phyloP scores from a whole-genome alignment of 805 yeast species.

The Lachancea thermotolerans region DNA sequence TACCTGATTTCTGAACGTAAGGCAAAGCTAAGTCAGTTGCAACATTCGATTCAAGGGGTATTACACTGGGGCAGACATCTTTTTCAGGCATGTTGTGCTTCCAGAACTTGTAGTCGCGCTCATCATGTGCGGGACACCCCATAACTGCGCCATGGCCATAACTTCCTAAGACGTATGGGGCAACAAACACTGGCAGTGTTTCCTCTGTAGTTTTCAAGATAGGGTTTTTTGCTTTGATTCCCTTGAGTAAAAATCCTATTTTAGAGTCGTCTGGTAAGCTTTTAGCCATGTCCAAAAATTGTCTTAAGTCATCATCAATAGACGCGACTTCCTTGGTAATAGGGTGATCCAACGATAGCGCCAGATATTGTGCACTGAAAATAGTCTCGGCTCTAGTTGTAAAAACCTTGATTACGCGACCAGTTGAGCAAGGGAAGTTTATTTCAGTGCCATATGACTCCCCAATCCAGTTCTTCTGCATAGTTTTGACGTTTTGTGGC shows the following conservation, averaged over 20 bases:
- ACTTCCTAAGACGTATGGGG: conserved; percentile 79
- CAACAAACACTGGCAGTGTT: conserved; percentile 70
- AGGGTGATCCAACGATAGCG: conserved; percentile 68
- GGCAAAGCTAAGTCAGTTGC: conserved; percentile 21
- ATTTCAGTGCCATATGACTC: conserved; percentile 75
- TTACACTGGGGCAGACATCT: conserved; percentile 40
- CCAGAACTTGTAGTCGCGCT: conserved; percentile 83
- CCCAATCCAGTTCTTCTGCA: conserved; percentile 96
- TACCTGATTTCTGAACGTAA: conserved; percentile 38
- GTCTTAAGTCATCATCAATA: conserved; percentile 35
- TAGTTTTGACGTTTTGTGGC: conserved; percentile 83
- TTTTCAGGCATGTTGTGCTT: conserved; percentile 43
- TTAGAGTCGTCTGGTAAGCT: conserved; percentile 42
- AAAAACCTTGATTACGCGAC: conserved; percentile 44
- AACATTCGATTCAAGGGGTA: conserved; percentile 28
- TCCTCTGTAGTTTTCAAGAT: conserved; percentile 32
- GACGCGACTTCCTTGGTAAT: conserved; percentile 38
- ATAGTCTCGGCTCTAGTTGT: conserved; percentile 91
- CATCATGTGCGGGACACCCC: conserved; percentile 97
- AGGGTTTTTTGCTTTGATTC: conserved; percentile 51
- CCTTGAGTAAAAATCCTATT: conserved; percentile 50
- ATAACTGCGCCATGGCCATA: conserved; percentile 84
- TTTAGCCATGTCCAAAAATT: conserved; percentile 39
- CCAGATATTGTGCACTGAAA: conserved; percentile 74
- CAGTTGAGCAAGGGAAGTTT: conserved; percentile 36